Base-by-base conservation (phyloP, 768 basidiomycete genomes). In the Boletales sp. region DNA sequence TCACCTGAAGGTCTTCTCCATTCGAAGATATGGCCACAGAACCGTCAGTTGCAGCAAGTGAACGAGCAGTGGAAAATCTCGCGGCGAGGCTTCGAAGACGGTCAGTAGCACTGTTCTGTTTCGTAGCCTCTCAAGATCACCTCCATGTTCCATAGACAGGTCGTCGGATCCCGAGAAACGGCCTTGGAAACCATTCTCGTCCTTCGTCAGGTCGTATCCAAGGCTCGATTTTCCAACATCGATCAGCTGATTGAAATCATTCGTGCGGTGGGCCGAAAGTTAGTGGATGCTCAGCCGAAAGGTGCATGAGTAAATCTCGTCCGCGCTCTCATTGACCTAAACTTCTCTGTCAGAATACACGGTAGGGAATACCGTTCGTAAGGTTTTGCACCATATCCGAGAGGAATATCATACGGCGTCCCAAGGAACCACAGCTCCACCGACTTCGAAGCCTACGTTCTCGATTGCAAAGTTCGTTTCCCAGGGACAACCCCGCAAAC, bases 241-340 rank as follows among this genome's bases (percentile, higher is more conserved):
- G 87, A 91, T 38, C 89, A 94, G 55, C 75, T 98, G 2, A 79
- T 93, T 4, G 76, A 77, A 41, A 80, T 90, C 49, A 86, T 99
- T 55, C 83, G 87, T 47, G 72, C 72, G 42, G 87, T 92, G 10
- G 96, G 95, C 4, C 76, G 82, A 56, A 81, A 80, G 57, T 69
- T 99, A 37, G 84, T 89, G 8, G 90, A 92, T 17, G 93, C 95
- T 9, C 94, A 97, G 64, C 93, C 94, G 12, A 96, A 95, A 83
- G 95, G 95, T 94, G 51, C 48, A 30, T 46, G 10, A 28, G 25
- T 28, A 28, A 28, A 28, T 5, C 25, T 28, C 25, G 6, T 28
- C 25, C 25, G 25, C 25, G 25, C 4, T 28, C 25, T 28, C 25
- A 28, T 5, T 7, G 25, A 6, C 7, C 25, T 28, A 28, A 6